Conservation (phyloP, 371 early-diverging fungal genomes). For the Haplosporangium sp. region DNA sequence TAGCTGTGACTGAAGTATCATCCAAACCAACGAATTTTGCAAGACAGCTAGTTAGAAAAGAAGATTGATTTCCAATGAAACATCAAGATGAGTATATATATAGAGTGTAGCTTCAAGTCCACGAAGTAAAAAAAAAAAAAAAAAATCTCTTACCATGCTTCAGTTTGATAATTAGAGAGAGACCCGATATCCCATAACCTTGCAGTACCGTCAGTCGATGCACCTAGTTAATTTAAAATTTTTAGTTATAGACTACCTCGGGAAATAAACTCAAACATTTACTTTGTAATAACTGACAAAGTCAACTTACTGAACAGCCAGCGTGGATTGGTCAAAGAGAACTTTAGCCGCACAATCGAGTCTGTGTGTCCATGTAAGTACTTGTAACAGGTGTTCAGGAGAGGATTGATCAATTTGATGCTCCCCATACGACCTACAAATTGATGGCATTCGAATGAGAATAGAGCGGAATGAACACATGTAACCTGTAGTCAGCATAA, state of each 20-base stretch:
- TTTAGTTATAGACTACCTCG: background rate
- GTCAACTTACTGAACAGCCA: slow-evolving; percentile 65
- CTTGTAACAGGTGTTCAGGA: slow-evolving; percentile 66
- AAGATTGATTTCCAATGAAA: background rate
- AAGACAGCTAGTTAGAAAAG: slow-evolving; percentile 25
- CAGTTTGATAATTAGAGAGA: slow-evolving; percentile 14
- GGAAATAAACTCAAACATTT: background rate
- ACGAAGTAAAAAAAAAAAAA: background rate
- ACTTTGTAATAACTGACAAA: too few relatives aligned
- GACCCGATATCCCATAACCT: slow-evolving; percentile 73
- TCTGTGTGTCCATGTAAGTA: slow-evolving; percentile 67
- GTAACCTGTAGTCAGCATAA: too few relatives aligned
- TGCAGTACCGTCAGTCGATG: slow-evolving; percentile 63
- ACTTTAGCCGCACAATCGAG: slow-evolving; percentile 58
- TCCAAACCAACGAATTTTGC: slow-evolving; percentile 37
- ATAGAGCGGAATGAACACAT: background rate
- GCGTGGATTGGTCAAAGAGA: slow-evolving; percentile 61
- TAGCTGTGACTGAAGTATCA: slow-evolving; percentile 37
- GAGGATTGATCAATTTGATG: slow-evolving; percentile 67
- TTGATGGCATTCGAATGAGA: background rate
- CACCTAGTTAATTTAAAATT: slow-evolving; percentile 46
- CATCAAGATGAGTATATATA: background rate
- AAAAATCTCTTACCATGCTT: slow-evolving; percentile 31
- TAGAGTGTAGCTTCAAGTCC: background rate
- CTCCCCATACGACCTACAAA: slow-evolving; percentile 62